Percentiles rank a stretch among this genome's conserved stretches.
Evolutionary conservation across 2,329 filamentous ascomycete species (phyloP).

Genomic region (Penicillium sp.): DNA sequence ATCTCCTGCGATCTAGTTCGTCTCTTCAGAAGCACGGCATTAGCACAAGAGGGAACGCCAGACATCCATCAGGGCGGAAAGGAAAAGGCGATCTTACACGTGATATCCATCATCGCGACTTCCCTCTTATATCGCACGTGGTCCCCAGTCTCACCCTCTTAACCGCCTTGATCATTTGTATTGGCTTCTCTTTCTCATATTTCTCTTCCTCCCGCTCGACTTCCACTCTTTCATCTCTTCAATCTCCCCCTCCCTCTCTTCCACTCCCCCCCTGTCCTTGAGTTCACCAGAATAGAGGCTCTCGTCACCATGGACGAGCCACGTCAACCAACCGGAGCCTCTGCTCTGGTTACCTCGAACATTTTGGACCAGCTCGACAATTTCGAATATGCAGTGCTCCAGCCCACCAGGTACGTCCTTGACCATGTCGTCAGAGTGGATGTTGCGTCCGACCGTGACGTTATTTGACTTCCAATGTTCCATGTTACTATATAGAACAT

Average conservation of each 20-base stretch:
- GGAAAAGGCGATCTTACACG: not conserved
- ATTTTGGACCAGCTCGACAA: slow-evolving; percentile 2
- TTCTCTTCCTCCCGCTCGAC: not conserved
- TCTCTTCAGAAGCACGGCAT: not conserved
- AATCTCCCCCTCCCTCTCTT: not conserved
- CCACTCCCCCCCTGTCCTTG: not conserved
- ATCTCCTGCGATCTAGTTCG: not conserved
- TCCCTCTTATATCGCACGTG: not conserved
- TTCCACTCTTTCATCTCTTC: not conserved
- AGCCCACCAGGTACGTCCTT: slow-evolving; percentile 1
- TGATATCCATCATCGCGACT: not conserved
- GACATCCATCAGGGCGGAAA: too few species aligned
- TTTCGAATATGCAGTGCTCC: slow-evolving; percentile 1
- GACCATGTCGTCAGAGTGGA: not conserved
- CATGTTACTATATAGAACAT: not conserved
- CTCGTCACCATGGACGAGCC: not conserved
- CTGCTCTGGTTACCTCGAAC: not conserved
- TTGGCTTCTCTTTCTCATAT: not conserved
- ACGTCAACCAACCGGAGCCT: too few species aligned
- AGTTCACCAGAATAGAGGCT: not conserved
- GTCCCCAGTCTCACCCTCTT: too few species aligned
- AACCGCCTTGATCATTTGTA: not conserved
- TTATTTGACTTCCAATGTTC: not conserved
- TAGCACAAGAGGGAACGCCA: not conserved
- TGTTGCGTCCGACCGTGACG: not conserved